A percentile compares a stretch with the other conserved stretches of the same genome.
These are phyloP conservation scores for Aspergillus transmontanensis DNA, from an alignment of 2,329 filamentous ascomycete genomes.

Conservation along the genomic window DNA sequence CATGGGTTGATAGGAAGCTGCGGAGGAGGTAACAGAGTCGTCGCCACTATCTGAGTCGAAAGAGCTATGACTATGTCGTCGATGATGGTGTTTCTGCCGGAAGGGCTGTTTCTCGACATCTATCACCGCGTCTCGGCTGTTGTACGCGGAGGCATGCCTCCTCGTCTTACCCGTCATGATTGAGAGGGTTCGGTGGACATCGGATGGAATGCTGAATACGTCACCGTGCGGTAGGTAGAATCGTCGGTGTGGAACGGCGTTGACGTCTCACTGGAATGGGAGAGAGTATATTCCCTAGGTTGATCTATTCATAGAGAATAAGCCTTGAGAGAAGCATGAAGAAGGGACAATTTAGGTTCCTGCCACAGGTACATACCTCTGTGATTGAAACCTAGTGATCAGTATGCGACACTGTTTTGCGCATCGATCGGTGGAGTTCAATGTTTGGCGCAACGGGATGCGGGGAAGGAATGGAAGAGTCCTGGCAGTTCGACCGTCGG, in stretches of 20 bases:
- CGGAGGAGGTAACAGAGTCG: conserved; percentile 42
- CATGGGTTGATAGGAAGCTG: conserved; percentile 56
- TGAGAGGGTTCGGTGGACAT: conserved; percentile 23
- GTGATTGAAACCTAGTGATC: not conserved
- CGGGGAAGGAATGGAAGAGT: not conserved
- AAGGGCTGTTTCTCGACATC: conserved; percentile 39
- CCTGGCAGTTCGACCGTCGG: not conserved
- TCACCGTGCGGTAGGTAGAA: conserved; percentile 1
- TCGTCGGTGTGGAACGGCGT: conserved; percentile 13
- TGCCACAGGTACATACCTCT: not conserved
- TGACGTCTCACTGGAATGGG: conserved; percentile 7
- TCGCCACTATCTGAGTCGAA: conserved; percentile 32
- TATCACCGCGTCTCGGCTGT: conserved; percentile 24
- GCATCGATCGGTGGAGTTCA: not conserved
- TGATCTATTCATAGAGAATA: not conserved
- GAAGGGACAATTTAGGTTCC: not conserved
- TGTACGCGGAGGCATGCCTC: conserved; percentile 32
- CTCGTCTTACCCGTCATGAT: conserved; percentile 36
- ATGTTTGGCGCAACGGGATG: not conserved
- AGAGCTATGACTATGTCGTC: conserved; percentile 27
- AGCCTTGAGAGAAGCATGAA: not conserved
- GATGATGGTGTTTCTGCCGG: conserved; percentile 25
- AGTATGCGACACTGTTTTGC: not conserved
- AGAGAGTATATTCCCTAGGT: not conserved
- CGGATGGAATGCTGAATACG: conserved; percentile 15